Evolutionary conservation across 371 early-diverging fungal genomes (phyloP).

Genomic region (Mycotypha africana): DNA sequence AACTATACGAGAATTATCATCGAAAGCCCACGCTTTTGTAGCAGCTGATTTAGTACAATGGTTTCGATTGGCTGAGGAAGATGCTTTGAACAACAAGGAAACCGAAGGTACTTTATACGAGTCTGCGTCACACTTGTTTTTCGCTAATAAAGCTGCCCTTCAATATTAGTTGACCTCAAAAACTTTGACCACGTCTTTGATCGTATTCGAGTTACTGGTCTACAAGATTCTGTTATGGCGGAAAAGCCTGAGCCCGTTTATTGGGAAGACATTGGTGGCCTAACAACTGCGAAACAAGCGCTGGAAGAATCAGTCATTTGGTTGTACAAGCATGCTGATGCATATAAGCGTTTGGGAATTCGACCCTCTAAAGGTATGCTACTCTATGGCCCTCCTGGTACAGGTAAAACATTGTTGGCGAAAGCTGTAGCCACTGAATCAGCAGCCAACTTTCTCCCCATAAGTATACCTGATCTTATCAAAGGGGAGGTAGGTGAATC

Average conservation of each 20-base stretch:
- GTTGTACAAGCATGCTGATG: constrained; percentile 67
- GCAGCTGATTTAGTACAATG: constrained; percentile 55
- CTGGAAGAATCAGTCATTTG: constrained; percentile 91
- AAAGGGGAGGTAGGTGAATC: constrained; percentile 94
- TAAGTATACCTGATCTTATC: constrained; percentile 92
- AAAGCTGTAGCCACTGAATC: constrained; percentile 92
- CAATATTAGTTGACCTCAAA: constrained; percentile 6
- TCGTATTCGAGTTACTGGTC: constrained; percentile 29
- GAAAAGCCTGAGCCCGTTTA: constrained; percentile 48
- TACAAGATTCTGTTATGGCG: constrained; percentile 31
- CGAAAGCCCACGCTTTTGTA: constrained; percentile 49
- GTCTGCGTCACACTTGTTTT: background rate
- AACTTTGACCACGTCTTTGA: constrained; percentile 29
- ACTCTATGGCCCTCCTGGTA: constrained; percentile 90
- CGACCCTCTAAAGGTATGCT: constrained; percentile 67
- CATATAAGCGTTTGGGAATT: constrained; percentile 61
- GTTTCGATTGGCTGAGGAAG: constrained; percentile 37
- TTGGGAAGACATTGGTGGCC: constrained; percentile 96
- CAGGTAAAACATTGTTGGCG: constrained; percentile 87
- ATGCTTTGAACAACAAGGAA: constrained; percentile 6
- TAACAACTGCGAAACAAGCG: constrained; percentile 78
- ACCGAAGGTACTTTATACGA: background rate
- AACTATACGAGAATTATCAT: constrained; percentile 20
- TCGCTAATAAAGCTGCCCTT: too few species aligned
- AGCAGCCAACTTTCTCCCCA: constrained; percentile 88